Evolutionary conservation across 176 grass and related monocot species (phyloP), one percentile per base, ranked within the genome.

Genomic region (Rhynchospora pubera): DNA sequence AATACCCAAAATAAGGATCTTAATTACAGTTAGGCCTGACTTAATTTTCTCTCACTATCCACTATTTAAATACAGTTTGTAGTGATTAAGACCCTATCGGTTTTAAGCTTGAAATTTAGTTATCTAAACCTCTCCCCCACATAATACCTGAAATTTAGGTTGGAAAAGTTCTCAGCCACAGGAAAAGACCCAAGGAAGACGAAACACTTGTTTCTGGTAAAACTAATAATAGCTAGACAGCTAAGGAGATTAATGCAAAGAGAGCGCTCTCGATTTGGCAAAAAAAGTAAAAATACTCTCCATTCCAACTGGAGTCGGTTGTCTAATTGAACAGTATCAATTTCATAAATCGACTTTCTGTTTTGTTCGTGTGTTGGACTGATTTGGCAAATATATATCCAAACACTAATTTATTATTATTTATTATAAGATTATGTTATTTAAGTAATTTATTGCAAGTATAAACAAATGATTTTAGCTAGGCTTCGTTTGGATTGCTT

Each of bases 271-370:
- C n/a, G n/a, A 24, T 63, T 62, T 39, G 14, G 57, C 7, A 80
- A 61, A 61, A n/a, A 80, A 61, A 80, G 43, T n/a, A 62, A 63
- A n/a, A 34, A 19, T 57, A 24, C 24, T 47, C 21, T 53, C 61
- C 13, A 82, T 82, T 51, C 43, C 61, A 44, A 66, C 79, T 82
- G 52, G 61, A 82, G 22, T 14, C 10, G 16, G 1, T 77, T 56
- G 22, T 77, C 26, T 30, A 77, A 77, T 56, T 56, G 53, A 77
- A 1, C 22, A 77, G 22, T 77, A 63, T 63, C 15, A 12, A n/a
- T 80, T 63, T 80, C 59, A 80, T 59, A 47, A 63, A 23, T 80
- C 47, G 57, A 80, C 57, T 24, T n/a, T 5, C 46, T 80, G 39
- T 46, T 80, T 63, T 80, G 39, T 62, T 24, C 19, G 4, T 63